Percentiles rank a stretch among this genome's conserved stretches.
phyloP scores from a whole-genome alignment of 805 yeast species.

The Candida fluviatilis region DNA sequence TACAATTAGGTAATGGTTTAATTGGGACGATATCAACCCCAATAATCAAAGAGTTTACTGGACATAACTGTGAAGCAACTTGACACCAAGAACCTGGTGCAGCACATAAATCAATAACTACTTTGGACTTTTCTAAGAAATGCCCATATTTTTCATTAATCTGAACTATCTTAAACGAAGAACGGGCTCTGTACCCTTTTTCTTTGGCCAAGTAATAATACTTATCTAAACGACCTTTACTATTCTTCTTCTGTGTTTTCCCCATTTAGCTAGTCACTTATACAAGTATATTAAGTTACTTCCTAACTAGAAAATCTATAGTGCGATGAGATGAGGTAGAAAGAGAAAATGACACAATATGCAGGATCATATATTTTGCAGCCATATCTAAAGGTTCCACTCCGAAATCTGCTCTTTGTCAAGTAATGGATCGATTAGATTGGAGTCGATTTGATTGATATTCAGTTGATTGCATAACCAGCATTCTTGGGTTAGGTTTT shows the following conservation, averaged over 20 bases:
- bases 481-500: constrained; percentile 59
- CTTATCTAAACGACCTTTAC: constrained; percentile 98
- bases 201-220: constrained; percentile 96
- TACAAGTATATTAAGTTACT: not conserved
- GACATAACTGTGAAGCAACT: constrained; percentile 92
- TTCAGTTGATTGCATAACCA: constrained; percentile 72
- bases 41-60: constrained; percentile 85
- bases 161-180: constrained; percentile 92
- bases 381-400: constrained; percentile 41
- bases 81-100: constrained; percentile 99
- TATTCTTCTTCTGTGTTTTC: constrained; percentile 87
- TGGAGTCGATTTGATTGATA: constrained; percentile 65
- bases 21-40: constrained; percentile 99
- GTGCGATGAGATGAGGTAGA: constrained; percentile 2
- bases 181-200: constrained; percentile 98
- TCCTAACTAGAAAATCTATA: not conserved
- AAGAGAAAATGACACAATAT: not conserved
- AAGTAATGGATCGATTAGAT: constrained; percentile 37
- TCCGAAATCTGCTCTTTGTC: constrained; percentile 37
- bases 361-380: not conserved
- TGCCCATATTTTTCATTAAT: constrained; percentile 96
- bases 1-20: constrained; percentile 91
- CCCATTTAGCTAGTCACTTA: constrained; percentile 51
- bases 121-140: constrained; percentile 89
- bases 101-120: constrained; percentile 96